These are phyloP conservation scores for Phallus indusiatus DNA, from an alignment of 768 basidiomycete species.

Conservation along the genomic window DNA sequence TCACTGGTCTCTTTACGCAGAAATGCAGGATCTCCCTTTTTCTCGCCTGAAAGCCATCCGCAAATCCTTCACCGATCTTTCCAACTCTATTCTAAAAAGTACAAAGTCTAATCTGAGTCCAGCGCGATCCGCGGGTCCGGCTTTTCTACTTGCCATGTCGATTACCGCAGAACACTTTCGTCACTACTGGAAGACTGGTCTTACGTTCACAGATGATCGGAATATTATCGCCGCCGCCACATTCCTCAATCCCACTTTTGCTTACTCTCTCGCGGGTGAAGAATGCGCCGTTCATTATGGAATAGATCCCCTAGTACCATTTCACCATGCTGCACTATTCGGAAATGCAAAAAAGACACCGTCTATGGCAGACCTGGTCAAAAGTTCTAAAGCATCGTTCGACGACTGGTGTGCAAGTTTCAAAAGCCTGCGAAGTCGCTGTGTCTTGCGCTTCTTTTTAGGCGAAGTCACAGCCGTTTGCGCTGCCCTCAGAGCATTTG, in stretches of 20 bases:
- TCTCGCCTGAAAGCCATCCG: constrained; percentile 6
- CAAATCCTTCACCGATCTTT: too few relatives aligned
- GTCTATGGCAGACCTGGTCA: constrained; percentile 18
- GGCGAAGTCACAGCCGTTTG: constrained; percentile 33
- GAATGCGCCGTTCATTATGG: constrained; percentile 35
- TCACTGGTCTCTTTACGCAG: constrained; percentile 27
- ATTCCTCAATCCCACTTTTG: constrained; percentile 37
- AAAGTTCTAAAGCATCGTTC: constrained; percentile 27
- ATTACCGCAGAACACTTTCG: background rate
- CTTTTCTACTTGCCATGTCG: background rate
- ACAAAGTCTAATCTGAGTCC: too few relatives aligned
- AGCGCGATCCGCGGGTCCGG: too few relatives aligned
- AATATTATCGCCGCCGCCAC: background rate
- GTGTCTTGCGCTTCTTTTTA: constrained; percentile 30
- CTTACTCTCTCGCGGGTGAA: constrained; percentile 29
- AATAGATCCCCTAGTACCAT: constrained; percentile 31
- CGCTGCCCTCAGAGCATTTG: constrained; percentile 23
- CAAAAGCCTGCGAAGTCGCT: background rate
- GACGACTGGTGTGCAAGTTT: constrained; percentile 24
- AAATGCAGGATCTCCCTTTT: background rate
- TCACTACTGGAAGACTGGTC: constrained; percentile 11
- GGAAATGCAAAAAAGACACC: constrained; percentile 10
- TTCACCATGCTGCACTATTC: constrained; percentile 31
- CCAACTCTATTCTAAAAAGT: too few relatives aligned
- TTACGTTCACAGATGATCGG: background rate